A percentile compares a stretch with the other conserved stretches of the same genome.
phyloP scores from a whole-genome alignment of 108 stramenopile species.

The Craspedostauros australis region DNA sequence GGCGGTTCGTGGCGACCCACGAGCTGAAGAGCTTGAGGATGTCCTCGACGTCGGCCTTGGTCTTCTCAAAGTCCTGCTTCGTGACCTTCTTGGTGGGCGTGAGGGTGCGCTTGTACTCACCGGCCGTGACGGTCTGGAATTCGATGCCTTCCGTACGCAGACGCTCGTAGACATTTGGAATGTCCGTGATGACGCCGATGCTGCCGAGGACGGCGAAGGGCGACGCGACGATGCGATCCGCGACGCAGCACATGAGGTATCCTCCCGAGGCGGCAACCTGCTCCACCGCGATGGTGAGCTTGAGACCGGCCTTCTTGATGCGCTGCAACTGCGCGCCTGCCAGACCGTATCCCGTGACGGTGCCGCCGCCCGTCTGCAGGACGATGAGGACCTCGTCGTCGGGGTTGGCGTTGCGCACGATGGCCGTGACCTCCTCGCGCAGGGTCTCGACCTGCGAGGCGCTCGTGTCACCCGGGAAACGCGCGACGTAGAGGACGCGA shows the following conservation, averaged over 20 bases:
- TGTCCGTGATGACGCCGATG: constrained; percentile 87
- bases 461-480: constrained; percentile 80
- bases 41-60: constrained; percentile 68
- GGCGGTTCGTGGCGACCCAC: constrained; percentile 78
- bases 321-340: constrained; percentile 84
- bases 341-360: constrained; percentile 91
- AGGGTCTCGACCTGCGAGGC: constrained; percentile 78
- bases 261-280: constrained; percentile 89
- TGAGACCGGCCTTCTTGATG: constrained; percentile 69
- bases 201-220: constrained; percentile 84
- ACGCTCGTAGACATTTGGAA: constrained; percentile 89
- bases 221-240: constrained; percentile 71
- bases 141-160: constrained; percentile 88
- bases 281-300: constrained; percentile 89
- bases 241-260: constrained; percentile 83
- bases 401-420: constrained; percentile 63
- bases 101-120: constrained; percentile 87
- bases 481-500: constrained; percentile 62
- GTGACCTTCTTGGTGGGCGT: constrained; percentile 90
- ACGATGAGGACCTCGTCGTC: constrained; percentile 86
- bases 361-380: constrained; percentile 87
- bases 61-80: constrained; percentile 79
- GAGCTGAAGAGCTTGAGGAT: constrained; percentile 80
- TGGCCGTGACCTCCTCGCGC: constrained; percentile 89
- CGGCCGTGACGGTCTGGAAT: constrained; percentile 90